These are phyloP conservation scores for Naganishia vaughanmartiniae DNA, from an alignment of 768 basidiomycete genomes.

Conservation along the genomic window DNA sequence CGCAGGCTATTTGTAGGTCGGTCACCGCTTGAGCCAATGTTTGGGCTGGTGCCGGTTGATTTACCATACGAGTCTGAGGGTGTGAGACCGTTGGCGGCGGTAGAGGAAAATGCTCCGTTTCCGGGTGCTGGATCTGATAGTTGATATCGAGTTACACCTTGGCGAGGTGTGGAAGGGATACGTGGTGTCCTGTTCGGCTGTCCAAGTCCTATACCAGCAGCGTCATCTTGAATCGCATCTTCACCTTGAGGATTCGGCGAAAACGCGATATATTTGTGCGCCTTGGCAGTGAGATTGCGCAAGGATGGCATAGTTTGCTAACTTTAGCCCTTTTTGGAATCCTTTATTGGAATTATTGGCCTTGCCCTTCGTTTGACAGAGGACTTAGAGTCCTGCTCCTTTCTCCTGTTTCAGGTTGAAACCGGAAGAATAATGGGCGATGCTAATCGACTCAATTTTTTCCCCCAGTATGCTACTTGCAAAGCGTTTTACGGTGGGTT, in stretches of 20 bases:
- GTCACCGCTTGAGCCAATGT: slow-evolving; percentile 5
- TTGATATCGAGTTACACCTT: neutral
- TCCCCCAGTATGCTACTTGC: neutral
- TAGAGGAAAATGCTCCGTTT: neutral
- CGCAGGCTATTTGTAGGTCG: slow-evolving; percentile 4
- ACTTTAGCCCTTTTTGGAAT: neutral
- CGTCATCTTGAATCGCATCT: neutral
- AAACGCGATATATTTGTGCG: slow-evolving; percentile 17
- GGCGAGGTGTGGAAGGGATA: slow-evolving; percentile 12
- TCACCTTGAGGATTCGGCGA: slow-evolving; percentile 19
- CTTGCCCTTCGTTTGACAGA: neutral
- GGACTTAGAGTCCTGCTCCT: neutral
- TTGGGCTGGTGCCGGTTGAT: slow-evolving; percentile 13
- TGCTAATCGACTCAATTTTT: neutral
- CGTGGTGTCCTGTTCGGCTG: slow-evolving; percentile 11
- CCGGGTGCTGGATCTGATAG: neutral
- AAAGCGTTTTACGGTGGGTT: neutral
- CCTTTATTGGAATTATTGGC: neutral
- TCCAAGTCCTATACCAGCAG: slow-evolving; percentile 5
- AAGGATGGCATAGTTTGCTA: slow-evolving; percentile 11
- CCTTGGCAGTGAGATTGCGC: slow-evolving; percentile 21
- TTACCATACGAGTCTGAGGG: slow-evolving; percentile 13
- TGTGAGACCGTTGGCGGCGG: neutral
- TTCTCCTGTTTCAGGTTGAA: slow-evolving; percentile 12
- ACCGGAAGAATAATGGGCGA: neutral